phyloP scores from a whole-genome alignment of 2,329 filamentous ascomycete genomes.

The Zasmidium angulare region DNA sequence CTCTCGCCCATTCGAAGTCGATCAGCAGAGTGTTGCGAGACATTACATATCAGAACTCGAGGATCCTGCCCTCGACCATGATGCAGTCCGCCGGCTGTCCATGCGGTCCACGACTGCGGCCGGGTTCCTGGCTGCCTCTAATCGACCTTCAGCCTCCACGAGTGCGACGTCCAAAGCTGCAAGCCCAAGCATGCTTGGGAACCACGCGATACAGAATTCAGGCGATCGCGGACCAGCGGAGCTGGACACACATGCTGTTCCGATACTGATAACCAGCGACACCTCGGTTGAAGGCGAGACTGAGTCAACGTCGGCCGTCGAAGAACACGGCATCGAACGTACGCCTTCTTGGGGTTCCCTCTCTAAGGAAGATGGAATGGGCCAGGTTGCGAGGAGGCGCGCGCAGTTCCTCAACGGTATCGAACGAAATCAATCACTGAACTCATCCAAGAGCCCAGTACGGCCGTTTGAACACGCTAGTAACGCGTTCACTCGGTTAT shows the following conservation, averaged over 20 bases:
- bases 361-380: conserved; percentile 7
- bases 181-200: not conserved
- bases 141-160: not conserved
- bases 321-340: not conserved
- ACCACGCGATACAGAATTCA: not conserved
- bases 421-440: conserved; percentile 30
- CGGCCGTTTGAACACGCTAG: conserved; percentile 40
- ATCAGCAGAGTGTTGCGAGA: not conserved
- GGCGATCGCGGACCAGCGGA: not conserved
- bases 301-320: not conserved
- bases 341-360: conserved; percentile 5
- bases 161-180: not conserved
- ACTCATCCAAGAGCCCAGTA: conserved; percentile 34
- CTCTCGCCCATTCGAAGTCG: not conserved
- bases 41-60: conserved; percentile 1
- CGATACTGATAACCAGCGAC: not conserved
- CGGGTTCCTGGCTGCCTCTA: not conserved
- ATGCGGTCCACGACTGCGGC: not conserved
- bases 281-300: not conserved
- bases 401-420: conserved; percentile 32
- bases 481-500: conserved; percentile 39
- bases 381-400: conserved; percentile 27
- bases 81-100: conserved; percentile 1
- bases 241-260: not conserved
- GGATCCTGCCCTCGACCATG: not conserved